These are phyloP conservation scores for Agaricales sp. DNA, from an alignment of 1,284 basidiomycete species.

Conservation along the genomic window DNA sequence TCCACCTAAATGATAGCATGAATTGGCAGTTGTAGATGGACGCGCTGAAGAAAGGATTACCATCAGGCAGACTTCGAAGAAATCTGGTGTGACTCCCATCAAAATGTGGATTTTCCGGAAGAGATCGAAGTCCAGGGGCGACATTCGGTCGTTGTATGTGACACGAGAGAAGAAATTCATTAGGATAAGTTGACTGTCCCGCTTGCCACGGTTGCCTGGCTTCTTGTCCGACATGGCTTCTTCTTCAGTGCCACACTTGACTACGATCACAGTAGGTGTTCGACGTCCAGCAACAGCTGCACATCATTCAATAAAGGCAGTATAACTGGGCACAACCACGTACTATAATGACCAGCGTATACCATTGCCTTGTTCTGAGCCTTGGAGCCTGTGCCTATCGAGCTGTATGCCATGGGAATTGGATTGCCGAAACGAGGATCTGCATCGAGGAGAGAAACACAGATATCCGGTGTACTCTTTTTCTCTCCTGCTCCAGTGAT, in stretches of 20 bases:
- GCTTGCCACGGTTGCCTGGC: slow-evolving; percentile 96
- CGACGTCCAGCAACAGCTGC: slow-evolving; percentile 74
- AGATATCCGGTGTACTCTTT: slow-evolving; percentile 91
- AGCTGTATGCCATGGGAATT: slow-evolving; percentile 88
- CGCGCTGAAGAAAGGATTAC: slow-evolving; percentile 29
- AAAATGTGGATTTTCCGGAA: slow-evolving; percentile 95
- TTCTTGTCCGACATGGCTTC: slow-evolving; percentile 83
- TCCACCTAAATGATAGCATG: slow-evolving; percentile 65
- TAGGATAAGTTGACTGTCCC: slow-evolving; percentile 96
- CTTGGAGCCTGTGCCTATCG: slow-evolving; percentile 86
- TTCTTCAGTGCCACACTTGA: slow-evolving; percentile 90
- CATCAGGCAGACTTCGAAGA: slow-evolving; percentile 97
- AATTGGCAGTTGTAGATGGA: slow-evolving; percentile 10
- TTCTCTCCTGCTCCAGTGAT: slow-evolving; percentile 97
- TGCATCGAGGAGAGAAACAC: slow-evolving; percentile 85
- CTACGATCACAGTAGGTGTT: slow-evolving; percentile 91
- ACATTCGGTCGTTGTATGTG: slow-evolving; percentile 99
- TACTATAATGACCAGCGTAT: slow-evolving; percentile 98
- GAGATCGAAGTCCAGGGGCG: slow-evolving; percentile 93
- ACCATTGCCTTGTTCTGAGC: slow-evolving; percentile 94
- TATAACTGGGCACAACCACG: no score
- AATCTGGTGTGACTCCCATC: slow-evolving; percentile 99
- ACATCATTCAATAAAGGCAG: slow-evolving; percentile 8
- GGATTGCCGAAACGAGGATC: slow-evolving; percentile 96
- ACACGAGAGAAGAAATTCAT: slow-evolving; percentile 99